Base-by-base conservation (phyloP, 192 early-diverging fungal species). In the Geranomyces michiganensis region DNA sequence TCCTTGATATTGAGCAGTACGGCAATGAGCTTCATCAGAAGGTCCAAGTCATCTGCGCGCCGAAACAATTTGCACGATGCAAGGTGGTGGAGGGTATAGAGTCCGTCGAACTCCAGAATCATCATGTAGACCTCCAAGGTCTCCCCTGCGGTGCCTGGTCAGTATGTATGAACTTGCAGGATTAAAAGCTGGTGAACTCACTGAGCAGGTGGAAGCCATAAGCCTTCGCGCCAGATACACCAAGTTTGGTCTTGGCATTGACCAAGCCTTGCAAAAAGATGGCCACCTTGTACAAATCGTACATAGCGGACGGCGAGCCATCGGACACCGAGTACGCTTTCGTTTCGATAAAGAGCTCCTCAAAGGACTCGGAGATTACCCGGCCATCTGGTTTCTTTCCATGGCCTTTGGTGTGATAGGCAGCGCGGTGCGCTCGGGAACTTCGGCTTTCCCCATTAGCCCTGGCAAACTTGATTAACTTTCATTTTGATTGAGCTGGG, bases 211-310 rank as follows among this genome's bases (percentile, higher is more conserved):
- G 59, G 4, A 61, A 7, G 19, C 59, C 59, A 32, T 27, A 61
- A 26, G 22, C 19, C 12, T 41, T 2, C 29, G 51, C 51, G 51
- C 26, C 15, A 53, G 19, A 24, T 19, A 61, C 59, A 19, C 29
- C 29, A 27, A 30, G 5, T 19, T 32, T 32, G 19, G 5, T 8
- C 24, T 61, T 61, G 22, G 19, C 59, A 30, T 61, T 61, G 5
- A 61, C 59, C 5, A 26, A 61, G 2, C 59, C 59, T 61, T 61
- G 59, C 59, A 61, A 61, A 19, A 61, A 61, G 29, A 61, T 6
- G 17, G 29, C 59, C 59, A 61, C 26, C 30, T 61, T 61, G 59
- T 30, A 61, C 29, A 61, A 32, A 26, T 61, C 8, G 32, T 32
- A 32, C 32, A 61, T 36, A 26, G 32, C 32, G 19, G 8, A 6